Base-by-base conservation (phyloP, 768 basidiomycete genomes). In the Phlebiopsis flavidoalba region DNA sequence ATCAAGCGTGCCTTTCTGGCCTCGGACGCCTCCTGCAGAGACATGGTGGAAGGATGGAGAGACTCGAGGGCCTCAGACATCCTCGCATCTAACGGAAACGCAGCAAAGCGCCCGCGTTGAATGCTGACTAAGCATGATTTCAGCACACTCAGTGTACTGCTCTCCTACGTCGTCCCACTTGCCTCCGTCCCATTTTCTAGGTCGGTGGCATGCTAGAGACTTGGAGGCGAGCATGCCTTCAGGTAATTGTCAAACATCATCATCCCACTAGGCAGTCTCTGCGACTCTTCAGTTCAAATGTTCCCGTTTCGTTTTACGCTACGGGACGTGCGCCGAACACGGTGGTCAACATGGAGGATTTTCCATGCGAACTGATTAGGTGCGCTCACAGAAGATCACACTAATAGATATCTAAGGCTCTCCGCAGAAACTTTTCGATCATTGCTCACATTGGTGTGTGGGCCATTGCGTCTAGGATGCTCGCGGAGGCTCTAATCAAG, bases 361-460 rank as follows among this genome's bases (percentile, higher is more conserved):
- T 82, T 71, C 76, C 85, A 0, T 84, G 84, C 66, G 84, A 92
- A 48, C 69, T 79, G 19, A 87, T 92, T 63, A 81, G 91, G 91
- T 90, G 59, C 49, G 60, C 33, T 64, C 51, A 7, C 46, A 15
- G 3, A 43, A 19, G 8, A 10, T 2, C 4, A 21, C 7, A 24
- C 31, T 10, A 12, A 31, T 22, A 5, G 22, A 17, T 14, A 43
- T 24, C 49, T 60, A 11, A 50, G 40, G 53, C 43, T 21, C 11
- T 19, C 7, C 51, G 11, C 57, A 91, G 89, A 57, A 98, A 98
- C 72, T 94, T 98, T 72, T 95, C 94, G 10, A 94, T 98, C 65
- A 96, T 98, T 70, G 95, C 95, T 1, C 95, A 98, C 72, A 97
- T 97, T 66, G 94, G 93, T 87, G 68, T 58, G 71, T 62, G 24